Conservation (phyloP, 495 filamentous ascomycete species). For the Hypoxylon lenormandii region DNA sequence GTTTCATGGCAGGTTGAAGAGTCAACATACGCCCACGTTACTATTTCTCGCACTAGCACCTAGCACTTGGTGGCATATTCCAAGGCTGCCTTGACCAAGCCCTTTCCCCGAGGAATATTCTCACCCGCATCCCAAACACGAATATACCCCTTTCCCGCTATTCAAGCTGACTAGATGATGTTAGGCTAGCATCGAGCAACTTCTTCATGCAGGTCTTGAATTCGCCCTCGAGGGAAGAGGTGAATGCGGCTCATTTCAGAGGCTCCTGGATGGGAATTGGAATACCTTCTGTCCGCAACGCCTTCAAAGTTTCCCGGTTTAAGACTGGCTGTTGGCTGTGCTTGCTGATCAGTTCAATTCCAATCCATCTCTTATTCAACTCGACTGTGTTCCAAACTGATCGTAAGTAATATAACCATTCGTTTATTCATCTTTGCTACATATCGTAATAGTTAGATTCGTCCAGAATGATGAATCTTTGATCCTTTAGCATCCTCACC, state of each 20-base stretch:
- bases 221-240: conserved; percentile 56
- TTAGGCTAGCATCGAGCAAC: conserved; percentile 48
- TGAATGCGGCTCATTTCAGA: conserved; percentile 54
- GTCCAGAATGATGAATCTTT: too few species aligned
- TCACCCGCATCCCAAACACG: neutral
- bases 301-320: conserved; percentile 41
- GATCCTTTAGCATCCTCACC: too few species aligned
- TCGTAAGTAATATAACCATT: conserved; percentile 31
- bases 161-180: neutral
- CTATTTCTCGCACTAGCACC: too few species aligned
- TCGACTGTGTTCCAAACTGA: conserved; percentile 41
- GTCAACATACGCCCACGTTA: neutral
- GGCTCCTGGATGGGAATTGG: conserved; percentile 58
- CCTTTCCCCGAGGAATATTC: neutral
- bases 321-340: conserved; percentile 44
- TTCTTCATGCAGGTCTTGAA: conserved; percentile 60
- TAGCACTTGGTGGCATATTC: too few species aligned
- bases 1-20: neutral
- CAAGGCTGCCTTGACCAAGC: too few species aligned
- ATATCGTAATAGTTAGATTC: neutral
- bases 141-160: neutral
- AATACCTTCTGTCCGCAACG: conserved; percentile 57
- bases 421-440: neutral
- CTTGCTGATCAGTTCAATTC: conserved; percentile 47
- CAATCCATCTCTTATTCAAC: conserved; percentile 51